Evolutionary conservation across 768 basidiomycete genomes (phyloP).

Genomic region (Wakefieldia striispora): DNA sequence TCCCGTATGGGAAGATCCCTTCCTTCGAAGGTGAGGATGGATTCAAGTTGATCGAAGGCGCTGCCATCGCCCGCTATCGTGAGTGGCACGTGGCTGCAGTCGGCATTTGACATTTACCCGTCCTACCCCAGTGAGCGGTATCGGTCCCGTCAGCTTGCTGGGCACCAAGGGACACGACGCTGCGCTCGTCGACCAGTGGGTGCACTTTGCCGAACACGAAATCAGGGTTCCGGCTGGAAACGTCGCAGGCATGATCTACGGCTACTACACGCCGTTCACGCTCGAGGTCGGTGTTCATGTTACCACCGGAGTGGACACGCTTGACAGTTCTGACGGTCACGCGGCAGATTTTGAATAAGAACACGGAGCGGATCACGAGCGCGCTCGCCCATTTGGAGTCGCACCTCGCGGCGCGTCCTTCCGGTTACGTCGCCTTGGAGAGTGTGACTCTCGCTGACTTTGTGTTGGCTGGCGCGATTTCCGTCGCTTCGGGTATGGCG

Average conservation of each 20-base stretch:
- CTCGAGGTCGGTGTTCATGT: not conserved
- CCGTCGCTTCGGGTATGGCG: not conserved
- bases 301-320: not conserved
- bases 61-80: conserved; percentile 11
- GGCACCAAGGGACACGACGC: conserved; percentile 3
- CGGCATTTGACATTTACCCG: conserved; percentile 10
- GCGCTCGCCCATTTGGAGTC: conserved; percentile 8
- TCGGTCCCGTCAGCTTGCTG: conserved; percentile 1
- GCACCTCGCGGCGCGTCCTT: conserved; percentile 1
- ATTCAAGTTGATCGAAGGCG: conserved; percentile 9
- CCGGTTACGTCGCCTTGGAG: too few species aligned
- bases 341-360: not conserved
- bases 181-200: conserved; percentile 13
- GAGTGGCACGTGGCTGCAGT: not conserved
- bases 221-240: not conserved
- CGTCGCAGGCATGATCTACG: not conserved
- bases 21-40: conserved; percentile 8
- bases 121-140: not conserved
- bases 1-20: conserved; percentile 13
- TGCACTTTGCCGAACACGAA: conserved; percentile 13
- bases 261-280: not conserved
- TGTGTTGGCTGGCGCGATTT: conserved; percentile 1
- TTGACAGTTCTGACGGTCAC: not conserved
- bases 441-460: conserved; percentile 10
- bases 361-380: not conserved